Evolutionary conservation across 2,329 filamentous ascomycete genomes (phyloP).

Genomic region (Aspergillus spinulosporus): DNA sequence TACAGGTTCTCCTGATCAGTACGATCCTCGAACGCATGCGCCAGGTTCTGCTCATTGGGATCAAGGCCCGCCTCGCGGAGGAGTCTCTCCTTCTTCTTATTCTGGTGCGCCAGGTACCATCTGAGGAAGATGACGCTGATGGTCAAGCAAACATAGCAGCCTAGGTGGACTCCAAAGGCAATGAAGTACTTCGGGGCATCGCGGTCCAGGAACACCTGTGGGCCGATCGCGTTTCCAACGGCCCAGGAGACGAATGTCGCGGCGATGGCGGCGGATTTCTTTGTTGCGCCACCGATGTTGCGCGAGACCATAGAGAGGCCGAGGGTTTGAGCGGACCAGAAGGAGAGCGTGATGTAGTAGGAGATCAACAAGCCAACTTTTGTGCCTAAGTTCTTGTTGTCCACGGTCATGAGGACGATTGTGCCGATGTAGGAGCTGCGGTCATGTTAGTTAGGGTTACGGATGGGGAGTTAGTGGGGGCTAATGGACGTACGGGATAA

Average conservation of each 20-base stretch:
- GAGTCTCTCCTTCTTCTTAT: slow-evolving; percentile 58
- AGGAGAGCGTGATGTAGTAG: slow-evolving; percentile 75
- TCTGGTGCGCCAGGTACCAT: slow-evolving; percentile 59
- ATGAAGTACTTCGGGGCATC: slow-evolving; percentile 68
- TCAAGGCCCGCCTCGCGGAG: slow-evolving; percentile 44
- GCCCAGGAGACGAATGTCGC: slow-evolving; percentile 71
- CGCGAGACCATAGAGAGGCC: slow-evolving; percentile 66
- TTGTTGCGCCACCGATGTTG: slow-evolving; percentile 72
- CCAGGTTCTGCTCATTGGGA: slow-evolving; percentile 44
- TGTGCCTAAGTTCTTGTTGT: slow-evolving; percentile 57
- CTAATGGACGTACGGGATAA: slow-evolving; percentile 59
- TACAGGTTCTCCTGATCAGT: slow-evolving; percentile 63
- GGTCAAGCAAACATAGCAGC: slow-evolving; percentile 65
- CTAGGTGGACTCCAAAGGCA: slow-evolving; percentile 68
- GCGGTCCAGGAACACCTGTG: slow-evolving; percentile 63
- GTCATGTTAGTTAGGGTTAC: not conserved
- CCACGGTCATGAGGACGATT: slow-evolving; percentile 68
- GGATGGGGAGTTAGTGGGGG: not conserved
- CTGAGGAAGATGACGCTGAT: slow-evolving; percentile 59
- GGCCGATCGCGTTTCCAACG: slow-evolving; percentile 66
- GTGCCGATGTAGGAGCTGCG: slow-evolving; percentile 67
- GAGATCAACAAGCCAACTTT: slow-evolving; percentile 68
- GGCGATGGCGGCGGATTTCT: slow-evolving; percentile 68
- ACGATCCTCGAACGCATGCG: slow-evolving; percentile 63
- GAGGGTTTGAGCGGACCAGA: slow-evolving; percentile 72